phyloP scores from a whole-genome alignment of 352 stramenopile species.

The Phytopythium chamaehyphon region DNA sequence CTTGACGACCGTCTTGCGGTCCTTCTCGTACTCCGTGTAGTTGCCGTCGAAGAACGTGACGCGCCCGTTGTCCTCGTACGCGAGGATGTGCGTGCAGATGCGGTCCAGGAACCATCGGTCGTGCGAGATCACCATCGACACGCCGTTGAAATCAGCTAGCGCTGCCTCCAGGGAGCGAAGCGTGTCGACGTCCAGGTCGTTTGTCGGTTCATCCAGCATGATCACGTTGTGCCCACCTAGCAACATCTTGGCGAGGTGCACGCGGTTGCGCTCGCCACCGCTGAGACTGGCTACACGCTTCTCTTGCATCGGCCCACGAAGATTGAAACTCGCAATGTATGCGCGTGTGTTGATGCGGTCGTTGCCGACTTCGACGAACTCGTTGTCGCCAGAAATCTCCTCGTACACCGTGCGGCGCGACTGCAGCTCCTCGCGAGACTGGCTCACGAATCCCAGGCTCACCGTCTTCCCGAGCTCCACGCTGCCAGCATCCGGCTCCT shows the following conservation, averaged over 20 bases:
- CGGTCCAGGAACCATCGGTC: conserved; percentile 96
- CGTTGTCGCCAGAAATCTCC: conserved; percentile 83
- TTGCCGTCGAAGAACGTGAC: conserved; percentile 85
- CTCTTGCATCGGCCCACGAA: conserved; percentile 81
- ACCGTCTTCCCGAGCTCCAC: conserved; percentile 79
- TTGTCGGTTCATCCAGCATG: conserved; percentile 87
- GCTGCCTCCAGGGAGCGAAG: conserved; percentile 86
- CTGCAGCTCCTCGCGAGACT: conserved; percentile 69
- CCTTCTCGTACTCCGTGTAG: conserved; percentile 84
- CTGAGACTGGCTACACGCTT: conserved; percentile 76
- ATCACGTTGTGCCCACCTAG: conserved; percentile 82
- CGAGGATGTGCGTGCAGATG: conserved; percentile 85
- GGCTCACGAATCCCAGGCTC: conserved; percentile 72
- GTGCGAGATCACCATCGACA: conserved; percentile 94
- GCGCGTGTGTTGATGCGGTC: conserved; percentile 78
- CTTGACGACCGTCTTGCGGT: conserved; percentile 30
- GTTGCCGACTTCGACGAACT: conserved; percentile 74
- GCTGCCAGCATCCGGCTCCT: conserved; percentile 78
- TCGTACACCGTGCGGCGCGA: conserved; percentile 72
- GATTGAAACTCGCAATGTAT: conserved; percentile 86
- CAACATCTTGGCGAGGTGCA: conserved; percentile 85
- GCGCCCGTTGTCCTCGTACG: conserved; percentile 69
- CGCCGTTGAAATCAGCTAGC: conserved; percentile 87
- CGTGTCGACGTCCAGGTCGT: conserved; percentile 85
- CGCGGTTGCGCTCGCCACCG: conserved; percentile 81